A percentile compares a stretch with the other conserved stretches of the same genome.
phyloP scores from a whole-genome alignment of 495 filamentous ascomycete species.

The Clohesyomyces aquaticus region DNA sequence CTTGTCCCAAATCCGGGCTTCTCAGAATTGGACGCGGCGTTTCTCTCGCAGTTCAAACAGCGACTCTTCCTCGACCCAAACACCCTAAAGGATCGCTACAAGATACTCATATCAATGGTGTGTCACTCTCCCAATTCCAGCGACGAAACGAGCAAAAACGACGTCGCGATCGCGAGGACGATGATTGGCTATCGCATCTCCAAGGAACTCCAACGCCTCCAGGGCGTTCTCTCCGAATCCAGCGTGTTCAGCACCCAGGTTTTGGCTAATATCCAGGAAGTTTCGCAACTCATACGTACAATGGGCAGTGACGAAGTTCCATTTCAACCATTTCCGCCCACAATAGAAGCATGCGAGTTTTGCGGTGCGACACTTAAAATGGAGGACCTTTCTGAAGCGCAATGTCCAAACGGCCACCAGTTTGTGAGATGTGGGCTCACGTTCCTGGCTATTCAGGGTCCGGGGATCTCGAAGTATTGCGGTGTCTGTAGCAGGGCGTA shows the following conservation, averaged over 20 bases:
- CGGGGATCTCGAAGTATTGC: conserved; percentile 60
- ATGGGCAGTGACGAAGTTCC: neutral
- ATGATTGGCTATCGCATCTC: conserved; percentile 30
- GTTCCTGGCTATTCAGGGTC: conserved; percentile 59
- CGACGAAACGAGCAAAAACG: neutral
- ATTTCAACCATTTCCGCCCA: neutral
- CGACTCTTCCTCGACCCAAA: conserved; percentile 16
- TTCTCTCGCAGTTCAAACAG: conserved; percentile 12
- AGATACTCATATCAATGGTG: conserved; percentile 21
- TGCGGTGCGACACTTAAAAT: conserved; percentile 53
- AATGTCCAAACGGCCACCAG: conserved; percentile 56
- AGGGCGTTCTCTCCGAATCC: neutral
- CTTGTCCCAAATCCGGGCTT: neutral
- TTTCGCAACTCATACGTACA: neutral
- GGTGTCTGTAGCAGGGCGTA: conserved; percentile 55
- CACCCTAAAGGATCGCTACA: conserved; percentile 34
- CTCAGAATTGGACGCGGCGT: neutral
- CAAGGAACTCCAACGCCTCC: conserved; percentile 14
- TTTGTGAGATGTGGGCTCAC: conserved; percentile 60
- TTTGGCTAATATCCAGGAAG: conserved; percentile 4
- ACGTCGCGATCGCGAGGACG: conserved; percentile 8
- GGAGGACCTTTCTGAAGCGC: conserved; percentile 43
- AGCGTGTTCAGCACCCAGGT: conserved; percentile 42
- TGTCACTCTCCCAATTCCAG: conserved; percentile 11
- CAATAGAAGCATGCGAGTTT: conserved; percentile 50